phyloP scores from a whole-genome alignment of 495 filamentous ascomycete genomes.

The Extremus antarcticus region DNA sequence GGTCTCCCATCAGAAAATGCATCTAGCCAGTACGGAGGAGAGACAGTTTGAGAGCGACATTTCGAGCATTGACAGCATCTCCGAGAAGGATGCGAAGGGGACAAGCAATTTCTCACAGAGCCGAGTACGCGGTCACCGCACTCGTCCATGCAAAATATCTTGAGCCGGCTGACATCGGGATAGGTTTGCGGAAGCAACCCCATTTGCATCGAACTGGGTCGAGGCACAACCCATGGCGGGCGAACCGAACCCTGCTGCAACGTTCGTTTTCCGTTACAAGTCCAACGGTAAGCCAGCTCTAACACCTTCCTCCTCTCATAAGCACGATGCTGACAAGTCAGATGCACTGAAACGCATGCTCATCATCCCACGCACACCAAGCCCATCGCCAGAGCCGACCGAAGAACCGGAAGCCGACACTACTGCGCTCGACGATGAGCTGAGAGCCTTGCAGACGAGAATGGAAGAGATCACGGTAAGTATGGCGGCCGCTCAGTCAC shows the following conservation, averaged over 20 bases:
- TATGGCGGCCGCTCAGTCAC: not conserved
- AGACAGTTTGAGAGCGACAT: not conserved
- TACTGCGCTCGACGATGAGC: slow-evolving; percentile 1
- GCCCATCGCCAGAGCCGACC: slow-evolving; percentile 7
- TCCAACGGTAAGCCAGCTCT: slow-evolving; percentile 2
- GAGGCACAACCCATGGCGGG: not conserved
- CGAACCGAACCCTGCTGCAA: not conserved
- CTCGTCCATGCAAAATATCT: not conserved
- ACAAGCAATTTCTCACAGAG: slow-evolving; percentile 6
- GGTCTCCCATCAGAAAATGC: not conserved
- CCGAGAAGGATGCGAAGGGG: slow-evolving; percentile 13
- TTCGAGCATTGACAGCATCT: not conserved
- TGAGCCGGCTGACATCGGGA: not conserved
- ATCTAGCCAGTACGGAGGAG: not conserved
- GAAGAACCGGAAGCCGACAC: slow-evolving; percentile 9
- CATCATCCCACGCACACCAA: slow-evolving; percentile 16
- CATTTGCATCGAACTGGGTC: not conserved
- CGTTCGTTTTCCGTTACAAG: slow-evolving; percentile 7
- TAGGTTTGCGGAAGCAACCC: not conserved
- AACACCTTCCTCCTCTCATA: not conserved
- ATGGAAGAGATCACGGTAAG: slow-evolving; percentile 1
- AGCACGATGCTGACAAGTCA: slow-evolving; percentile 3
- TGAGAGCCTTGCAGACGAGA: slow-evolving; percentile 1
- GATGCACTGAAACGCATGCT: slow-evolving; percentile 8
- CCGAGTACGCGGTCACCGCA: slow-evolving; percentile 3